Evolutionary conservation across 352 stramenopile genomes (phyloP).

Genomic region (Phytopythium mirpurense): DNA sequence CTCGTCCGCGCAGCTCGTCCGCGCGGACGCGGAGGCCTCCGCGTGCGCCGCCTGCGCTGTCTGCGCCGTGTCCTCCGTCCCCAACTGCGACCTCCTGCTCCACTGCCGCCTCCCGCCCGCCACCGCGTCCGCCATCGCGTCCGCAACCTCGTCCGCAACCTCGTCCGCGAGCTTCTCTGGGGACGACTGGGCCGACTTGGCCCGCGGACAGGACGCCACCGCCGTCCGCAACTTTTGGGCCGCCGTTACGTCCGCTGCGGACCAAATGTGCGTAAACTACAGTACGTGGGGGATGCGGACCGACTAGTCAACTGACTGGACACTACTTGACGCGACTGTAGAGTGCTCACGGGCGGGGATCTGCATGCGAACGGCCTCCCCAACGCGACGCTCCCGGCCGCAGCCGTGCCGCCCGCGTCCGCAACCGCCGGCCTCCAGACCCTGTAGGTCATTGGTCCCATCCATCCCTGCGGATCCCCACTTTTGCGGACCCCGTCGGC

Average conservation of each 20-base stretch:
- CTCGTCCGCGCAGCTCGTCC: neutral
- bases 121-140: neutral
- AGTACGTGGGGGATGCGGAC: neutral
- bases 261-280: neutral
- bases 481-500: neutral
- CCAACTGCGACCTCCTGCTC: neutral
- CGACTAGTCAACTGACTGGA: neutral
- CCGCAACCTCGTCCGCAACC: too few species aligned
- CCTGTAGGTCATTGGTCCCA: constrained; percentile 2
- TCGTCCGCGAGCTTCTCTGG: neutral
- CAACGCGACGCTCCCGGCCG: neutral
- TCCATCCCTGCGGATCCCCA: neutral
- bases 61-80: neutral
- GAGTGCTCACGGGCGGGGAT: neutral
- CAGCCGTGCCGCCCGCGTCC: neutral
- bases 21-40: neutral
- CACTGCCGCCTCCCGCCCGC: neutral
- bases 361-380: neutral
- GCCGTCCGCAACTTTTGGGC: neutral
- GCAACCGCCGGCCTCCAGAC: neutral
- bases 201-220: neutral
- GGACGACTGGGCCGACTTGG: neutral
- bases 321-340: neutral
- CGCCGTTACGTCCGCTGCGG: neutral
- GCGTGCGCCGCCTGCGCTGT: neutral